Evolutionary conservation across 768 basidiomycete genomes (phyloP).

Genomic region (Phaeolepiota aurea): DNA sequence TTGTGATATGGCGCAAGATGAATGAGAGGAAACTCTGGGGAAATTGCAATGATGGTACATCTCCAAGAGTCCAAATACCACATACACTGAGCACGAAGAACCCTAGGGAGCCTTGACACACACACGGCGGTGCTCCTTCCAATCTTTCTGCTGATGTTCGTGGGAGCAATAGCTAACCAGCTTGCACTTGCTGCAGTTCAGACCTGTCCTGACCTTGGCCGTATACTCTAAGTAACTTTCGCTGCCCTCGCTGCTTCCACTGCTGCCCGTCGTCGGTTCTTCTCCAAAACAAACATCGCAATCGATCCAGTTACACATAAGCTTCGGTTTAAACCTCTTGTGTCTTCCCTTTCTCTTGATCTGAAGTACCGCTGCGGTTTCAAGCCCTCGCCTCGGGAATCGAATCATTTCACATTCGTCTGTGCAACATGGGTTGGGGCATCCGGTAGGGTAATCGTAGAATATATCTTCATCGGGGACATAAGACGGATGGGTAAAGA

Average conservation of each 20-base stretch:
- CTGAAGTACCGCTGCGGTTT: conserved; percentile 53
- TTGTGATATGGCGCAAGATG: too few relatives aligned
- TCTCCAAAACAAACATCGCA: conserved; percentile 56
- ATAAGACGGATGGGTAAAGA: conserved; percentile 65
- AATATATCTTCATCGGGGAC: conserved; percentile 69
- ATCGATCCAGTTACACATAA: conserved; percentile 83
- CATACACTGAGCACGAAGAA: too few relatives aligned
- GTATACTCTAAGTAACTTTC: conserved; percentile 7
- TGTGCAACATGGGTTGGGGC: conserved; percentile 70
- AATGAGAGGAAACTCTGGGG: too few relatives aligned
- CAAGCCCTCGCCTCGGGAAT: conserved; percentile 59
- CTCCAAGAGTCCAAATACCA: too few relatives aligned
- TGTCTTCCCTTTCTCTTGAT: conserved; percentile 40
- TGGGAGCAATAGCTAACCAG: conserved; percentile 72
- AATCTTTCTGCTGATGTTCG: conserved; percentile 69
- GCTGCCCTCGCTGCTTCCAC: conserved; percentile 31
- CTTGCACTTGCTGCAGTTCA: conserved; percentile 70
- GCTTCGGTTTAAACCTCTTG: conserved; percentile 39
- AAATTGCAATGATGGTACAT: too few relatives aligned
- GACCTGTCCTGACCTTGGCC: conserved; percentile 25
- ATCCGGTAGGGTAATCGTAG: conserved; percentile 72
- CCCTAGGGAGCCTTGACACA: conserved; percentile 24
- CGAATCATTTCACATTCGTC: conserved; percentile 82
- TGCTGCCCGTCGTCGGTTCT: conserved; percentile 25
- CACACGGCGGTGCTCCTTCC: conserved; percentile 71